Conservation (phyloP, 2,329 filamentous ascomycete species). For the Nigrospora sphaerica region DNA sequence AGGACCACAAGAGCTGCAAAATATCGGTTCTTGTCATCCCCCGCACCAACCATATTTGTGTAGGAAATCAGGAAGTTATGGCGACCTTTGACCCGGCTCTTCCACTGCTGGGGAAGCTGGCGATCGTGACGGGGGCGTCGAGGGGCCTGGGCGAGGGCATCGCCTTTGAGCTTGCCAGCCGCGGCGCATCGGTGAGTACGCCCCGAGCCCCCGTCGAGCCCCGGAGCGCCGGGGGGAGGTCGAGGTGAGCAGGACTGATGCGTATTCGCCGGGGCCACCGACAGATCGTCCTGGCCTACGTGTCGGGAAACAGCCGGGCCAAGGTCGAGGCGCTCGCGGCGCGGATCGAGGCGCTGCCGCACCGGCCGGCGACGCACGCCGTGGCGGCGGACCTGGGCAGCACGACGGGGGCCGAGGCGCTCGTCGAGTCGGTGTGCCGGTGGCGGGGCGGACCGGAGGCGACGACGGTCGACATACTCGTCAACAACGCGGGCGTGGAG, state of each 20-base stretch:
- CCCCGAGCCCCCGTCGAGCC: conserved; percentile 37
- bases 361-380: conserved; percentile 11
- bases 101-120: conserved; percentile 10
- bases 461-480: conserved; percentile 21
- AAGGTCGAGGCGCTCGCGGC: conserved; percentile 51
- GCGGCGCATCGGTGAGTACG: conserved; percentile 37
- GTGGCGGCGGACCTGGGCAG: conserved; percentile 15
- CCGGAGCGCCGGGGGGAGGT: conserved; percentile 24
- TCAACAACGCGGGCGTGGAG: conserved; percentile 32
- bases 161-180: conserved; percentile 40
- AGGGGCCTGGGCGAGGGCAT: conserved; percentile 38
- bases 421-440: conserved; percentile 18
- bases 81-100: neutral
- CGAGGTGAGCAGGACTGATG: neutral
- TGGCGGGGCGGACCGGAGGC: conserved; percentile 19
- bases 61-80: neutral
- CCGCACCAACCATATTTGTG: too few relatives aligned
- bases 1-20: too few relatives aligned
- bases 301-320: conserved; percentile 54
- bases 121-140: conserved; percentile 40
- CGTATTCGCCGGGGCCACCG: neutral
- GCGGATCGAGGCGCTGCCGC: conserved; percentile 47
- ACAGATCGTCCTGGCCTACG: conserved; percentile 48
- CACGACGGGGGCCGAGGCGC: conserved; percentile 8
- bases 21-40: too few relatives aligned